Conservation (phyloP, 192 early-diverging fungal genomes). For the Geosiphon pyriformis region DNA sequence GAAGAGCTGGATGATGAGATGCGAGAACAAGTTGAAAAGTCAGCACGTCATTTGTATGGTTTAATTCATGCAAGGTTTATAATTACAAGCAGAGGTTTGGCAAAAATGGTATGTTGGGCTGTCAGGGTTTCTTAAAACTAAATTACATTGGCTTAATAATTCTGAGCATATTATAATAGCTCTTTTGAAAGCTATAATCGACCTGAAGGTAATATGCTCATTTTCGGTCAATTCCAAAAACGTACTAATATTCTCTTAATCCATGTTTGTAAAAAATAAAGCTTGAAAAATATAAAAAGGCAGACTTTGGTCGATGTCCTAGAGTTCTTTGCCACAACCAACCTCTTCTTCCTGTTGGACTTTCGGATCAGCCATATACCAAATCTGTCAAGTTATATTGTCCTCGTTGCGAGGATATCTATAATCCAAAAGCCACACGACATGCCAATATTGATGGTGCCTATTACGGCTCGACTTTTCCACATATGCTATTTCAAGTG, state of each 20-base stretch:
- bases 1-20: constrained; percentile 64
- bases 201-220: not conserved
- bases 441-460: constrained; percentile 90
- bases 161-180: too few relatives aligned
- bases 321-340: constrained; percentile 88
- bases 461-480: constrained; percentile 94
- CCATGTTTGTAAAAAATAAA: too few relatives aligned
- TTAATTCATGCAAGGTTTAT: constrained; percentile 98
- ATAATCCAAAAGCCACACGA: constrained; percentile 82
- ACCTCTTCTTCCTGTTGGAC: constrained; percentile 82
- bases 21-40: constrained; percentile 77
- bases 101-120: constrained; percentile 77
- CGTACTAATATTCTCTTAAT: too few relatives aligned
- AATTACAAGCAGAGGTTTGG: constrained; percentile 84
- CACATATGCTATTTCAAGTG: constrained; percentile 92
- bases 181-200: not conserved
- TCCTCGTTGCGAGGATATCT: constrained; percentile 93
- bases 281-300: constrained; percentile 89
- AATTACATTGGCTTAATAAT: too few relatives aligned
- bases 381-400: constrained; percentile 95
- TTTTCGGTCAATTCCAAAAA: not conserved
- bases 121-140: too few relatives aligned
- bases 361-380: constrained; percentile 79
- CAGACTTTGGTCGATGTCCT: constrained; percentile 95
- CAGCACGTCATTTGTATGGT: constrained; percentile 91